Percentiles rank a stretch among this genome's conserved stretches.
Conservation (phyloP, 2,329 filamentous ascomycete species). For the Lasiodiplodia sp. region DNA sequence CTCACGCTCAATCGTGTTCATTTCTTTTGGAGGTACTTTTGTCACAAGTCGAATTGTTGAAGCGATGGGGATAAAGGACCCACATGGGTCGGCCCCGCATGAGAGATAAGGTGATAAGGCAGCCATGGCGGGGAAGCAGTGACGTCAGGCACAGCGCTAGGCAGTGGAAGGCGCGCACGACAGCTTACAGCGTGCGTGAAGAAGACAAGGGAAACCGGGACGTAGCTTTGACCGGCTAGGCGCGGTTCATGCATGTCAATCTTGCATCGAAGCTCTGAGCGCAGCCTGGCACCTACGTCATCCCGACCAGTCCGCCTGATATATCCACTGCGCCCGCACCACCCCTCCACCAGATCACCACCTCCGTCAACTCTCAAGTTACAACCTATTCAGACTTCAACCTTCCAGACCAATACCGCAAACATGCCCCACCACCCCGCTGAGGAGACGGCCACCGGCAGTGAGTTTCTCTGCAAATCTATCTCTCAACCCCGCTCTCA, state of each 20-base stretch:
- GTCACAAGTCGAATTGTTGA: neutral
- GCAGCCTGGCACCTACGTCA: conserved; percentile 14
- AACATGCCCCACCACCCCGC: conserved; percentile 53
- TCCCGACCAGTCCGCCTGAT: conserved; percentile 13
- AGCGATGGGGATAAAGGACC: neutral
- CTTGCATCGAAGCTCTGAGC: conserved; percentile 11
- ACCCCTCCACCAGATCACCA: neutral
- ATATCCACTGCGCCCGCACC: conserved; percentile 4
- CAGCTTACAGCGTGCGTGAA: conserved; percentile 11
- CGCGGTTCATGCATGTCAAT: conserved; percentile 20
- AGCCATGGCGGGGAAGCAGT: neutral
- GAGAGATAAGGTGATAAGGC: conserved; percentile 12
- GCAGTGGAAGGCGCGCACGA: neutral
- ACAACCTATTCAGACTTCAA: neutral
- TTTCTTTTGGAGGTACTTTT: no score
- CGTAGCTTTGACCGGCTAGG: conserved; percentile 1
- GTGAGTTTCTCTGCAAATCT: conserved; percentile 39
- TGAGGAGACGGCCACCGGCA: conserved; percentile 49
- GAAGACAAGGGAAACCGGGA: neutral
- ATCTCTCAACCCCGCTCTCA: neutral
- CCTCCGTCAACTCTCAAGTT: neutral
- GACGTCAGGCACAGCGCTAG: conserved; percentile 3
- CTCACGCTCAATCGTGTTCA: no score
- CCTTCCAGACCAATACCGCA: conserved; percentile 30
- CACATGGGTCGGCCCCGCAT: neutral